These are phyloP conservation scores for Penicillium sp. DNA, from an alignment of 2,329 filamentous ascomycete species.

Conservation along the genomic window DNA sequence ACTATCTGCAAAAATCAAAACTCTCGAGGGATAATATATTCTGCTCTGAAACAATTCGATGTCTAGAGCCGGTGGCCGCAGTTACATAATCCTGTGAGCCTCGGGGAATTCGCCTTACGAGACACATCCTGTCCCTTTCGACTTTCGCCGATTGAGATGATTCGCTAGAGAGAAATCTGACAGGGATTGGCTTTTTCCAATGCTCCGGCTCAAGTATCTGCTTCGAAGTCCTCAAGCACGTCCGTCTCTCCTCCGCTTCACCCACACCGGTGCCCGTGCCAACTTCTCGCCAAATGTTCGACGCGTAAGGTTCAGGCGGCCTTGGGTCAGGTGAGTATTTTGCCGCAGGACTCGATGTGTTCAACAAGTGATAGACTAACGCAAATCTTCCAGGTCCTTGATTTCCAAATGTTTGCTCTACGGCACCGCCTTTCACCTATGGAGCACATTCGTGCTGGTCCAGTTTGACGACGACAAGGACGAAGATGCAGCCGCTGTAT, in stretches of 20 bases:
- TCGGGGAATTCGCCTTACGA: background rate
- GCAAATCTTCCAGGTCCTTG: constrained; percentile 26
- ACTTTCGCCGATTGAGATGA: constrained; percentile 2
- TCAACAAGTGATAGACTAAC: background rate
- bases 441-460: constrained; percentile 34
- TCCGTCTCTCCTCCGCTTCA: constrained; percentile 21
- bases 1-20: too few species aligned
- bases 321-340: constrained; percentile 34
- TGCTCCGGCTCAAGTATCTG: constrained; percentile 34
- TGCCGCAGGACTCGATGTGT: background rate
- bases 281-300: constrained; percentile 26
- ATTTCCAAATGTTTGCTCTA: constrained; percentile 32
- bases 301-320: constrained; percentile 36
- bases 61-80: background rate
- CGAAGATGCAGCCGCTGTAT: constrained; percentile 18
- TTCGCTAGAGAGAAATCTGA: constrained; percentile 4
- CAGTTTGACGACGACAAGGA: constrained; percentile 31
- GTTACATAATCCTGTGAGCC: constrained; percentile 6
- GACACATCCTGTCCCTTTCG: background rate
- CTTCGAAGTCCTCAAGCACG: constrained; percentile 27
- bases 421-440: constrained; percentile 35
- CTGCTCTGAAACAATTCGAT: too few species aligned
- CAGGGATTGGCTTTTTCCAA: constrained; percentile 27
- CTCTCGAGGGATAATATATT: too few species aligned
- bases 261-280: constrained; percentile 9